These are phyloP conservation scores for Vickermania spadyakhi DNA, from an alignment of 208 protist genomes.

Conservation along the genomic window DNA sequence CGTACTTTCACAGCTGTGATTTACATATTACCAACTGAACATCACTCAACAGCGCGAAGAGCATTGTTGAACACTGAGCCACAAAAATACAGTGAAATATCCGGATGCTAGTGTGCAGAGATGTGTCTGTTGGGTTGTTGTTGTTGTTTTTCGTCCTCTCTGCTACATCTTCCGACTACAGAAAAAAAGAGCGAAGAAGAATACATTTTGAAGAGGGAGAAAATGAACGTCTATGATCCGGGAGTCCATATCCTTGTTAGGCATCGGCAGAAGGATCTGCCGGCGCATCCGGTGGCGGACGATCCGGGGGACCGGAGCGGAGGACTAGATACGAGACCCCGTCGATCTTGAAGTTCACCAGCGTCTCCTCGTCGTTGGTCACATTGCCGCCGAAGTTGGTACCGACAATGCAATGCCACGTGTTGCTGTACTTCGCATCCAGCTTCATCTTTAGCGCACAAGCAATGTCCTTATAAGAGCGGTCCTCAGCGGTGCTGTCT, in stretches of 20 bases:
- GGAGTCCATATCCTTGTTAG: too few species aligned
- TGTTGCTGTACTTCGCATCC: conserved; percentile 48
- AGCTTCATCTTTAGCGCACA: conserved; percentile 51
- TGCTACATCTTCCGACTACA: neutral
- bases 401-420: conserved; percentile 83
- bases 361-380: conserved; percentile 69
- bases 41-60: too few species aligned
- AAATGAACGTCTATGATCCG: too few species aligned
- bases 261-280: too few species aligned
- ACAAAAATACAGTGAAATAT: too few species aligned
- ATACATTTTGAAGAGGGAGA: neutral
- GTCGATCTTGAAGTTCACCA: conserved; percentile 83
- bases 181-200: conserved; percentile 11
- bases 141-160: too few species aligned
- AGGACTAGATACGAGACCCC: conserved; percentile 59
- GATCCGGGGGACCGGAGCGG: conserved; percentile 72
- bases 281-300: conserved; percentile 18
- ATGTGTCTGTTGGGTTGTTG: too few species aligned
- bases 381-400: conserved; percentile 82
- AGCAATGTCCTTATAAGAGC: conserved; percentile 70
- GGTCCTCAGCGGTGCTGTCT: conserved; percentile 29
- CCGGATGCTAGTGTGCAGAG: too few species aligned
- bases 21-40: too few species aligned
- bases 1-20: too few species aligned
- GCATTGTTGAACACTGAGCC: too few species aligned